A percentile compares a stretch with the other conserved stretches of the same genome.
phyloP scores from a whole-genome alignment of 805 yeast species.

The Pichia cephalocereana region DNA sequence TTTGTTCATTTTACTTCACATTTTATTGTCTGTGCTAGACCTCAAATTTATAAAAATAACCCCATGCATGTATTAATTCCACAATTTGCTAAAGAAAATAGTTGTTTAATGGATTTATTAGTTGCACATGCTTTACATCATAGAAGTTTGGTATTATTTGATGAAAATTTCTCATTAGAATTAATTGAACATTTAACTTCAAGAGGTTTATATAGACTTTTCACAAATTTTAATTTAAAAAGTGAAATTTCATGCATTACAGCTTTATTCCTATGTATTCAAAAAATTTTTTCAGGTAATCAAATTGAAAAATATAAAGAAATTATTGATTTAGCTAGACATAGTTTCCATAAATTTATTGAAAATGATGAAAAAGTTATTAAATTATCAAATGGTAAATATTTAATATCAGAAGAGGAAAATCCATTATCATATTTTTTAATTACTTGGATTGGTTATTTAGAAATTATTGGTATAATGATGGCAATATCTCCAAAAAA shows the following conservation, averaged over 20 bases:
- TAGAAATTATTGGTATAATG: conserved; percentile 8
- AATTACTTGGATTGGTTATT: conserved; percentile 6
- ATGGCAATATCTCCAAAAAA: conserved; percentile 4
- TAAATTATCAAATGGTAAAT: conserved; percentile 4
- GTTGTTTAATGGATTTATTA: conserved; percentile 45
- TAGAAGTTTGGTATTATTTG: conserved; percentile 11
- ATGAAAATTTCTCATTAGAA: conserved; percentile 3
- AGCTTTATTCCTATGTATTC: conserved; percentile 5
- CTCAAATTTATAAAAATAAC: conserved; percentile 47
- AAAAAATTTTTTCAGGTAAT: conserved; percentile 4
- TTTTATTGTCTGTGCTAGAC: conserved; percentile 55
- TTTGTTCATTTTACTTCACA: conserved; percentile 52
- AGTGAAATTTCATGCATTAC: conserved; percentile 6
- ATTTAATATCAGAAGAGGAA: conserved; percentile 1
- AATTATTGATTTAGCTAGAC: conserved; percentile 2
- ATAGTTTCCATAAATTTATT: background rate
- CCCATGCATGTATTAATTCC: conserved; percentile 60
- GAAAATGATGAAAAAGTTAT: background rate
- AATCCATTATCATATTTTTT: conserved; percentile 2
- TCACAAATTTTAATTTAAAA: background rate
- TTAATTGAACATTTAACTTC: conserved; percentile 3
- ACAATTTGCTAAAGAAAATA: conserved; percentile 49
- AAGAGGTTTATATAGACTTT: conserved; percentile 1
- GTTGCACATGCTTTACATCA: conserved; percentile 40
- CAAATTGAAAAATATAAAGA: conserved; percentile 4